These are phyloP conservation scores for Cyberlindnera japonica DNA, from an alignment of 805 yeast genomes.

Conservation along the genomic window DNA sequence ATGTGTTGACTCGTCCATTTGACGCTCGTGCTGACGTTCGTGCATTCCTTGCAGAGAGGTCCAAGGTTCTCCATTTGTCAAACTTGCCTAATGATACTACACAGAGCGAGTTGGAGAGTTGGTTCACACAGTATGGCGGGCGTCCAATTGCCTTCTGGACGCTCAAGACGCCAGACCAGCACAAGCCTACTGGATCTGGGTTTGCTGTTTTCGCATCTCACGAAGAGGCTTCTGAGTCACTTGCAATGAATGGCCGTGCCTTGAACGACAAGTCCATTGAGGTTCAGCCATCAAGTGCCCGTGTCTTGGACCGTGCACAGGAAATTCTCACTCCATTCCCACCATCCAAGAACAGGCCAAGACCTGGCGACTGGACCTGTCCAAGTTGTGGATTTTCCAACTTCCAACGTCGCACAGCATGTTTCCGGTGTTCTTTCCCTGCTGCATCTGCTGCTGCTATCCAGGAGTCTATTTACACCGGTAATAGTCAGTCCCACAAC, in stretches of 20 bases:
- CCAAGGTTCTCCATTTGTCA: slow-evolving; percentile 74
- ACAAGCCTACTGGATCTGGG: slow-evolving; percentile 58
- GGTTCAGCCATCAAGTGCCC: slow-evolving; percentile 79
- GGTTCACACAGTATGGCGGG: slow-evolving; percentile 87
- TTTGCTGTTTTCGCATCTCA: slow-evolving; percentile 83
- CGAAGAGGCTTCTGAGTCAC: slow-evolving; percentile 78
- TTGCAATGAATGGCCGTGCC: slow-evolving; percentile 74
- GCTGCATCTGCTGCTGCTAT: slow-evolving; percentile 68
- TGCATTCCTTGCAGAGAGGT: slow-evolving; percentile 64
- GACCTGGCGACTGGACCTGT: slow-evolving; percentile 99
- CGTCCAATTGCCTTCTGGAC: slow-evolving; percentile 91
- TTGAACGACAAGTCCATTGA: slow-evolving; percentile 74
- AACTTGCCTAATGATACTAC: slow-evolving; percentile 84
- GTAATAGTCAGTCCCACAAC: slow-evolving; percentile 5
- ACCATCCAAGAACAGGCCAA: slow-evolving; percentile 76
- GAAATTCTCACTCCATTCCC: slow-evolving; percentile 85
- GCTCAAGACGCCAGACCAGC: slow-evolving; percentile 56
- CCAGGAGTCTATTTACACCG: slow-evolving; percentile 47
- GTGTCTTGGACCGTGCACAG: slow-evolving; percentile 75
- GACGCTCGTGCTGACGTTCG: slow-evolving; percentile 72
- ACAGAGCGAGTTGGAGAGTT: slow-evolving; percentile 82
- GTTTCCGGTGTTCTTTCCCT: slow-evolving; percentile 90
- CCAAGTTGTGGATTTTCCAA: slow-evolving; percentile 94
- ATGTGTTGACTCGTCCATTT: slow-evolving; percentile 66
- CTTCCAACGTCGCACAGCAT: slow-evolving; percentile 90